Percentiles rank a stretch among this genome's conserved stretches.
Conservation (phyloP, 2,329 filamentous ascomycete species). For the Cytospora schulzeri region DNA sequence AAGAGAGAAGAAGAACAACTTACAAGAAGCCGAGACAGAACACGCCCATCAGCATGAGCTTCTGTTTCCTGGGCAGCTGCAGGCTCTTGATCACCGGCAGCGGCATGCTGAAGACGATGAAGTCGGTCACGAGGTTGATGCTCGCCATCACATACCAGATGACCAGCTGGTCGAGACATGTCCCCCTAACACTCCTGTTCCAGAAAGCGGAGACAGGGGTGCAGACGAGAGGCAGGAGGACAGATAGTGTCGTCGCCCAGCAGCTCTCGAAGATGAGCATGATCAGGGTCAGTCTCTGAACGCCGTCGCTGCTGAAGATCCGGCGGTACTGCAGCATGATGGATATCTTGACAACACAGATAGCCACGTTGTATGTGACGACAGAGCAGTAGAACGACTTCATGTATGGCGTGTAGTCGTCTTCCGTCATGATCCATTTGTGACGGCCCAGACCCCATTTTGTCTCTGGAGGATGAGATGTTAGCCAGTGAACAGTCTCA, state of each 20-base stretch:
- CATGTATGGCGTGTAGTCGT: constrained; percentile 3
- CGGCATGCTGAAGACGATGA: constrained; percentile 33
- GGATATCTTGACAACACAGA: constrained; percentile 38
- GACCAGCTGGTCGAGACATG: constrained; percentile 32
- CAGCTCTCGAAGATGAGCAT: constrained; percentile 30
- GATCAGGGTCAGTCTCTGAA: constrained; percentile 30
- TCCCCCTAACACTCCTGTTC: constrained; percentile 29
- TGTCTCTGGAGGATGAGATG: background rate
- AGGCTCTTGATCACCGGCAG: constrained; percentile 33
- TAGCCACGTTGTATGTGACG: constrained; percentile 37
- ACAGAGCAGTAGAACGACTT: constrained; percentile 38
- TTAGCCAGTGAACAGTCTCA: constrained; percentile 13
- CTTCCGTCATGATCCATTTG: constrained; percentile 15
- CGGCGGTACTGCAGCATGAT: constrained; percentile 42
- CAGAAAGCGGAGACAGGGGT: constrained; percentile 32
- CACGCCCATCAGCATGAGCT: constrained; percentile 32
- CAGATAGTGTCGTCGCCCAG: constrained; percentile 32
- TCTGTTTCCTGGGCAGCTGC: constrained; percentile 32
- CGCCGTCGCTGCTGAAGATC: constrained; percentile 35
- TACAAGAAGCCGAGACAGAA: constrained; percentile 36
- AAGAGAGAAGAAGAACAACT: constrained; percentile 15
- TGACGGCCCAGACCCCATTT: constrained; percentile 27
- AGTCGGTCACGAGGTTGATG: constrained; percentile 34
- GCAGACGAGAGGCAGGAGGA: constrained; percentile 32
- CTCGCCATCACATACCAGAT: constrained; percentile 33